Conservation (phyloP, 73 alveolate species). For the Paramecium primaurelia region DNA sequence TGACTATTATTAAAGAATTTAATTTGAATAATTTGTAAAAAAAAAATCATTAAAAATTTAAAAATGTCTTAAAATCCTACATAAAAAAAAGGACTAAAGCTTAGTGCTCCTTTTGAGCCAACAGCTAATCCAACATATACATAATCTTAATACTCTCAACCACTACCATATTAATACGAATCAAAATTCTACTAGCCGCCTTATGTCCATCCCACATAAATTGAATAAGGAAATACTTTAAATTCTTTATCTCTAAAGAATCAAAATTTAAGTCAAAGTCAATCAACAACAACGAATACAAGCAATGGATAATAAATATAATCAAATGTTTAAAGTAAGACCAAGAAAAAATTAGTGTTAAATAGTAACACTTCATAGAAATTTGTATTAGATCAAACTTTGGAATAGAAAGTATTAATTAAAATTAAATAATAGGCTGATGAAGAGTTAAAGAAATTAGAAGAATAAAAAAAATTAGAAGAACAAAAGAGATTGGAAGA, state of each 20-base stretch:
- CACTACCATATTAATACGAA: not conserved
- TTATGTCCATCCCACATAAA: not conserved
- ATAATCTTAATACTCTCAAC: not conserved
- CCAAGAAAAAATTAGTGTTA: not conserved
- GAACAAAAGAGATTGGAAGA: not conserved
- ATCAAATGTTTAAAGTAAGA: not conserved
- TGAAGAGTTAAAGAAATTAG: not conserved
- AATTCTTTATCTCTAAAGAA: not conserved
- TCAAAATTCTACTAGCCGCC: not conserved
- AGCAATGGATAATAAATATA: not conserved
- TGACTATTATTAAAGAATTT: not conserved
- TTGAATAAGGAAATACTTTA: not conserved
- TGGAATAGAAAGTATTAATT: not conserved
- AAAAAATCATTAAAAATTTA: not conserved
- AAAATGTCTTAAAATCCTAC: not conserved
- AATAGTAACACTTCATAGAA: not conserved
- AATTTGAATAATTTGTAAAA: not conserved
- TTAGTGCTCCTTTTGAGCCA: not conserved
- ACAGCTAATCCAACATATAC: not conserved
- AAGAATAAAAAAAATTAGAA: not conserved
- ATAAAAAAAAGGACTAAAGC: not conserved
- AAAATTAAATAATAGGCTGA: not conserved
- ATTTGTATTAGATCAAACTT: not conserved
- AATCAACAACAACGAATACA: not conserved
- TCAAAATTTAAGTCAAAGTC: not conserved